A percentile compares a stretch with the other conserved stretches of the same genome.
phyloP scores from a whole-genome alignment of 495 filamentous ascomycete genomes.

The Evansstolkia leycettana region DNA sequence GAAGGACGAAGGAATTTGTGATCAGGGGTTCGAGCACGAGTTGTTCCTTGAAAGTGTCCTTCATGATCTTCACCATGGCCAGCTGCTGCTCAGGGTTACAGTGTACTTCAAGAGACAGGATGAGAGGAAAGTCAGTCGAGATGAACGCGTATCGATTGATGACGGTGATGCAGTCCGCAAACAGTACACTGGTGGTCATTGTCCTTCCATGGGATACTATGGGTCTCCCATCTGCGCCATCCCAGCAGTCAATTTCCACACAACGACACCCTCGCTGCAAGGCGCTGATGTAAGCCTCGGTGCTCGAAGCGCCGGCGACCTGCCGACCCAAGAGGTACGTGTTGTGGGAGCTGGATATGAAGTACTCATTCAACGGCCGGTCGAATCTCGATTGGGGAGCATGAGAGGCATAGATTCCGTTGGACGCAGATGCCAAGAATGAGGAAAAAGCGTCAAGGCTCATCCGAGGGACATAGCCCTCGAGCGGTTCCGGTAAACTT shows the following conservation, averaged over 20 bases:
- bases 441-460: slow-evolving; percentile 59
- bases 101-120: slow-evolving; percentile 91
- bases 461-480: slow-evolving; percentile 42
- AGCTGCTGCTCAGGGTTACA: slow-evolving; percentile 74
- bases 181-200: slow-evolving; percentile 72
- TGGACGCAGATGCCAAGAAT: slow-evolving; percentile 65
- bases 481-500: slow-evolving; percentile 17
- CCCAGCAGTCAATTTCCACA: slow-evolving; percentile 97
- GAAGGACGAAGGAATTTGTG: slow-evolving; percentile 51
- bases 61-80: slow-evolving; percentile 85
- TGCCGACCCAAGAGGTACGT: slow-evolving; percentile 91
- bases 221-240: slow-evolving; percentile 74
- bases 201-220: slow-evolving; percentile 86
- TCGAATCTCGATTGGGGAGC: slow-evolving; percentile 50
- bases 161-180: slow-evolving; percentile 79
- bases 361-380: slow-evolving; percentile 90
- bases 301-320: slow-evolving; percentile 76
- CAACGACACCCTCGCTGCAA: slow-evolving; percentile 82
- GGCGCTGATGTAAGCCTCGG: slow-evolving; percentile 89
- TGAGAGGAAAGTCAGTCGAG: slow-evolving; percentile 70
- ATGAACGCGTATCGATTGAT: slow-evolving; percentile 89
- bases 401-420: slow-evolving; percentile 44
- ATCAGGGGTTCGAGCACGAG: slow-evolving; percentile 65
- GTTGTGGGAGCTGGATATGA: slow-evolving; percentile 97
- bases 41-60: slow-evolving; percentile 62